Conservation (phyloP, 1,139 yeast species). For the Meyerozyma smithsonii region DNA sequence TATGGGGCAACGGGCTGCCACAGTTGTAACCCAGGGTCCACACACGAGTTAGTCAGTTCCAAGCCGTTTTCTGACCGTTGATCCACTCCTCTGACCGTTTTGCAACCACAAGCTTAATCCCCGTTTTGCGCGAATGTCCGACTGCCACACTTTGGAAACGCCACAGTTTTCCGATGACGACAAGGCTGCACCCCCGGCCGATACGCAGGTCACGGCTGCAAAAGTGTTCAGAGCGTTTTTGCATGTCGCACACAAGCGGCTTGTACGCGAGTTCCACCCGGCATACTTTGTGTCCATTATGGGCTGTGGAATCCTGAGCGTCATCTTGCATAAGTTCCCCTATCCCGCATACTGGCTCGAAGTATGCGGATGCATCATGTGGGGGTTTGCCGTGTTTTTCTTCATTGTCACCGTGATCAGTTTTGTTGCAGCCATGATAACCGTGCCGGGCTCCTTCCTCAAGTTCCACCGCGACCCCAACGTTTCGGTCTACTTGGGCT, state of each 20-base stretch:
- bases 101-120: too few species aligned
- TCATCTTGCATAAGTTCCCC: conserved; percentile 60
- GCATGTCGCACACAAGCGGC: neutral
- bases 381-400: conserved; percentile 46
- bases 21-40: too few species aligned
- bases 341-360: conserved; percentile 58
- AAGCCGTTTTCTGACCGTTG: too few species aligned
- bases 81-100: too few species aligned
- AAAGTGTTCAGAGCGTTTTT: too few species aligned
- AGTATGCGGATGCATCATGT: conserved; percentile 52
- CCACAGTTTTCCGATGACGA: neutral
- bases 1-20: too few species aligned
- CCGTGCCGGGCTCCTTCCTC: conserved; percentile 29
- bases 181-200: neutral
- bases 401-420: conserved; percentile 37
- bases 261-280: conserved; percentile 23
- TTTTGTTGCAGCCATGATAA: conserved; percentile 32
- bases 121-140: neutral
- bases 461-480: conserved; percentile 40
- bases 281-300: conserved; percentile 69
- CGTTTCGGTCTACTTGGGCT: conserved; percentile 64
- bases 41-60: too few species aligned
- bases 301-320: conserved; percentile 77
- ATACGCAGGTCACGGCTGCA: neutral
- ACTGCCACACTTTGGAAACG: conserved; percentile 1